These are phyloP conservation scores for Penicillium tannophilum DNA, from an alignment of 495 filamentous ascomycete genomes.

Conservation along the genomic window DNA sequence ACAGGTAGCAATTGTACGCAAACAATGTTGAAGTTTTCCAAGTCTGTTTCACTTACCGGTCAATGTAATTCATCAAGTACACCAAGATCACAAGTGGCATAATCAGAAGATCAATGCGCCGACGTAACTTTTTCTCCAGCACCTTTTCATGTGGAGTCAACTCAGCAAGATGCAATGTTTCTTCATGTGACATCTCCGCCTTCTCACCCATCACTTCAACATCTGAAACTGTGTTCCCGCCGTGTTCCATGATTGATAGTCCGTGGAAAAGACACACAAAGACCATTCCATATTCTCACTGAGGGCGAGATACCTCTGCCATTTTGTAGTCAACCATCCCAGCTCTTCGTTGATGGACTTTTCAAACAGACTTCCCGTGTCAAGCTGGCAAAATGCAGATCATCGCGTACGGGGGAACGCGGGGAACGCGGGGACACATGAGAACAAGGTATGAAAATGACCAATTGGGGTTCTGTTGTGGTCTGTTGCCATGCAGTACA, in stretches of 20 bases:
- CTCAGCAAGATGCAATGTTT: background rate
- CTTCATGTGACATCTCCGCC: constrained; percentile 8
- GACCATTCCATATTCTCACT: background rate
- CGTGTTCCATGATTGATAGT: background rate
- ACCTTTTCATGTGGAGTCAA: constrained; percentile 36
- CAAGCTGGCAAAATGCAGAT: background rate
- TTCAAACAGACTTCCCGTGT: background rate
- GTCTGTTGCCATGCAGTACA: background rate
- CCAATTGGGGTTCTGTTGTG: background rate
- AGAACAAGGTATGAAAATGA: background rate
- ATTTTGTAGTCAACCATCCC: background rate
- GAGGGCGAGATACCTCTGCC: background rate
- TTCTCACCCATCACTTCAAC: constrained; percentile 9
- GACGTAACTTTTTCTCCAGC: constrained; percentile 44
- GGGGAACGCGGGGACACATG: constrained; percentile 1
- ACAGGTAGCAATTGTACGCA: too few relatives aligned
- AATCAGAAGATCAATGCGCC: constrained; percentile 50
- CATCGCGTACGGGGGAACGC: background rate
- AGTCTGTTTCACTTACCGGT: constrained; percentile 31
- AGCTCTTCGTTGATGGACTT: background rate
- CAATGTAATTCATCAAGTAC: constrained; percentile 58
- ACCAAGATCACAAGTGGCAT: constrained; percentile 55
- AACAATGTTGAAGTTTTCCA: background rate
- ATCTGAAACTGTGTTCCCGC: constrained; percentile 4
- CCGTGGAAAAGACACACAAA: background rate